A percentile compares a stretch with the other conserved stretches of the same genome.
These are phyloP conservation scores for Colletotrichum musae DNA, from an alignment of 2,329 filamentous ascomycete species.

Conservation along the genomic window DNA sequence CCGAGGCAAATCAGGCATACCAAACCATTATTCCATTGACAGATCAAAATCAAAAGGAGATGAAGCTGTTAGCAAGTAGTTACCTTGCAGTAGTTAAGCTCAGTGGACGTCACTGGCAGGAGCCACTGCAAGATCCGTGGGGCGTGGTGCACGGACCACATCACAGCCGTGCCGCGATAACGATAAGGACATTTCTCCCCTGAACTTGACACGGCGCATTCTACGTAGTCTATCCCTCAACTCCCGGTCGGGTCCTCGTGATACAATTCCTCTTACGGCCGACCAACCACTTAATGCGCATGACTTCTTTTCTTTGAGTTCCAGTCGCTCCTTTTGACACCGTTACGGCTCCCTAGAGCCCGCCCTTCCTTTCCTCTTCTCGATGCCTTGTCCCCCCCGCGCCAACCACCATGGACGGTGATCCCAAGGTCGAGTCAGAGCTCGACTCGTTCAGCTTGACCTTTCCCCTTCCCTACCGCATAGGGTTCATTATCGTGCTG, in stretches of 20 bases:
- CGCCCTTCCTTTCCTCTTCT: constrained; percentile 31
- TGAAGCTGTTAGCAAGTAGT: constrained; percentile 8
- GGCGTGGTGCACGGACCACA: constrained; percentile 30
- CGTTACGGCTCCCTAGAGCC: constrained; percentile 17
- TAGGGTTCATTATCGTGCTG: constrained; percentile 87
- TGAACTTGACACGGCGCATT: constrained; percentile 23
- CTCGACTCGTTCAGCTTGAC: constrained; percentile 90
- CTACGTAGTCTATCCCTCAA: constrained; percentile 19
- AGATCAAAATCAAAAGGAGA: neutral
- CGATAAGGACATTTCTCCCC: constrained; percentile 38
- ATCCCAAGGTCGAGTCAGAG: constrained; percentile 77
- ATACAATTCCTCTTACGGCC: constrained; percentile 4
- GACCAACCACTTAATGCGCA: neutral
- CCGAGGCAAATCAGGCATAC: accelerated
- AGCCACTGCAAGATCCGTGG: constrained; percentile 4
- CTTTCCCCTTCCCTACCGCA: constrained; percentile 90
- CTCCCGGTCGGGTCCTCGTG: constrained; percentile 6
- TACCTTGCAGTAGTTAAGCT: neutral
- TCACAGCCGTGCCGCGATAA: constrained; percentile 11
- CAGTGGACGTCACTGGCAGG: constrained; percentile 7
- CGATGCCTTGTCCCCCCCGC: constrained; percentile 34
- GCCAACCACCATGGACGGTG: constrained; percentile 74
- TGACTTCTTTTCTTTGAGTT: constrained; percentile 26
- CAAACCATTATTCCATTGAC: neutral
- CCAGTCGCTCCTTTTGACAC: constrained; percentile 33